phyloP scores from a whole-genome alignment of 2,329 filamentous ascomycete genomes.

The Byssothecium circinans region DNA sequence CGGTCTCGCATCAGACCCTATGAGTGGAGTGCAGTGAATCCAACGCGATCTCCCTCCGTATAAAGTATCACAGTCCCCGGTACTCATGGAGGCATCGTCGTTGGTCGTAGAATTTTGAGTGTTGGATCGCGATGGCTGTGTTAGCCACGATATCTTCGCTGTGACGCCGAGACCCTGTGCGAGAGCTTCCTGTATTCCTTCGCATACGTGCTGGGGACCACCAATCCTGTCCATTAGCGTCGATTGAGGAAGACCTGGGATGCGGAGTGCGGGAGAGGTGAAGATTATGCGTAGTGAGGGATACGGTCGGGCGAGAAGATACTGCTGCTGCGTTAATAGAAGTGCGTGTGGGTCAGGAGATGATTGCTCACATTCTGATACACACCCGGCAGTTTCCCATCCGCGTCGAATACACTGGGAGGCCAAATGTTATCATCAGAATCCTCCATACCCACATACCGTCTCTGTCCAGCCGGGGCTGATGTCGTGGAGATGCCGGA shows the following conservation, averaged over 20 bases:
- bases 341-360: neutral
- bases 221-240: constrained; percentile 49
- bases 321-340: constrained; percentile 28
- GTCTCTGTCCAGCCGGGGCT: constrained; percentile 30
- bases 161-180: constrained; percentile 70
- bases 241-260: constrained; percentile 50
- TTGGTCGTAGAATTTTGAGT: neutral
- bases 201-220: constrained; percentile 53
- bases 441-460: constrained; percentile 43
- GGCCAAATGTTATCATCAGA: constrained; percentile 29
- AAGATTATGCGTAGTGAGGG: constrained; percentile 51
- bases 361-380: constrained; percentile 56
- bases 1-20: constrained; percentile 65
- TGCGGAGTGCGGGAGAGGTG: constrained; percentile 49
- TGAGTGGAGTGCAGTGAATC: constrained; percentile 74
- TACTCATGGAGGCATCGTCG: constrained; percentile 10
- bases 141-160: constrained; percentile 68
- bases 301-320: constrained; percentile 50
- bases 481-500: neutral
- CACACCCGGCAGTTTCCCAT: constrained; percentile 51
- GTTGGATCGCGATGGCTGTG: constrained; percentile 5
- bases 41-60: constrained; percentile 63
- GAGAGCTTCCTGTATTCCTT: constrained; percentile 60
- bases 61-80: neutral
- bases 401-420: constrained; percentile 35